Base-by-base conservation (phyloP, 208 protist species). In the Sergeia podlipaevii region DNA sequence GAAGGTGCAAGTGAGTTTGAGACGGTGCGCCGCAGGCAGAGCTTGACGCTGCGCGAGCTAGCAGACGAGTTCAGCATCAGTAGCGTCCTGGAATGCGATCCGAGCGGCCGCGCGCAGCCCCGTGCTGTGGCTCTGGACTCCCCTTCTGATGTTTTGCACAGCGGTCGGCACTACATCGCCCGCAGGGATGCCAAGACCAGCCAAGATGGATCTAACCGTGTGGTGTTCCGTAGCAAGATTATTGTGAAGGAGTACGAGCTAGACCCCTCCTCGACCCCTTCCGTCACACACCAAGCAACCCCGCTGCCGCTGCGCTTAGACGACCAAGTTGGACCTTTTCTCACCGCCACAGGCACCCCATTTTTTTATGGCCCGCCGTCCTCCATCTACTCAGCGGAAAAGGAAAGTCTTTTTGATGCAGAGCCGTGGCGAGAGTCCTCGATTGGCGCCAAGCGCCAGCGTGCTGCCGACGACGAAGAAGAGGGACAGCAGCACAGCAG, bases 41-140 rank as follows among this genome's bases (percentile, higher is more conserved):
- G 77, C 46, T 42, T 90, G 21, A 91, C 82, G 7, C 57, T 93
- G 30, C 63, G 63, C 24, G 74, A 93, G 23, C 44, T 93, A 29
- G 71, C 78, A 1, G 80, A 90, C 20, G 86, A 90, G 65, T 89
- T 77, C 60, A 77, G 75, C 70, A 73, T 93, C 41, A 91, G 74
- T 54, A 93, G 82, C 39, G 82, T 93, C 11, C 49, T 93, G 6
- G 82, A 93, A 72, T 93, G 86, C 41, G 82, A 93, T 41, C 63
- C 70, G 4, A 47, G 68, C 3, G 86, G 86, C 4, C 59, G 60
- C 34, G 82, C 89, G 29, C 68, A 74, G 51, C 71, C 81, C 4
- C 64, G 86, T 18, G 80, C 82, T 4, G 86, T 93, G 4, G 82
- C 80, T 3, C 77, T 91, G 29, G 82, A 93, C 69, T 91, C 80